Percentiles rank a stretch among this genome's conserved stretches.
These are phyloP conservation scores for Leptodontidium sp. DNA, from an alignment of 2,329 filamentous ascomycete species.

Conservation along the genomic window DNA sequence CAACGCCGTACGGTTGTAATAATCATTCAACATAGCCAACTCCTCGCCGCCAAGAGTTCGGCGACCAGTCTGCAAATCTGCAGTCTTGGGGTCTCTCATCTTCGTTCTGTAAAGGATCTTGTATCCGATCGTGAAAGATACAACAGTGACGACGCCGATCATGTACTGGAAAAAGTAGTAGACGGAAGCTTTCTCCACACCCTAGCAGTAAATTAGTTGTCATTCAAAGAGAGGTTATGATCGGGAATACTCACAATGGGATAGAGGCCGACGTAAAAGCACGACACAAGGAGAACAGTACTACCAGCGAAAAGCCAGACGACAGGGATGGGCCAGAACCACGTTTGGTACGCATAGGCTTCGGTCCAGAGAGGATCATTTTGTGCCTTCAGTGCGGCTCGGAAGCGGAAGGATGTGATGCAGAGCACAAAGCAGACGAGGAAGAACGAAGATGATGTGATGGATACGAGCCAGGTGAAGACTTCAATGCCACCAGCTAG, in stretches of 20 bases:
- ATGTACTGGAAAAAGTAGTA: constrained; percentile 33
- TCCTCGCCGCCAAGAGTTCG: constrained; percentile 26
- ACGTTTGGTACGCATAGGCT: constrained; percentile 24
- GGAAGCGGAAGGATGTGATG: constrained; percentile 68
- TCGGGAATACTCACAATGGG: constrained; percentile 11
- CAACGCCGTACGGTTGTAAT: constrained; percentile 19
- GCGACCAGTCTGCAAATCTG: constrained; percentile 30
- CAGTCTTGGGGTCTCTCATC: constrained; percentile 23
- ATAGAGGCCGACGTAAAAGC: constrained; percentile 22
- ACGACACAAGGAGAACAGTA: constrained; percentile 19
- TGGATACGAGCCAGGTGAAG: constrained; percentile 33
- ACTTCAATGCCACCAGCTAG: constrained; percentile 23
- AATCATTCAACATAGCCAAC: constrained; percentile 25
- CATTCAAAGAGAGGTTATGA: no score
- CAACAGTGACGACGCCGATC: constrained; percentile 27
- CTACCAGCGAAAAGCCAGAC: constrained; percentile 23
- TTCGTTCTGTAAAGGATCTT: constrained; percentile 27
- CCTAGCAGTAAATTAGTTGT: background rate
- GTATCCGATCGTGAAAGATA: constrained; percentile 22
- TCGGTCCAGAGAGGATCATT: constrained; percentile 29
- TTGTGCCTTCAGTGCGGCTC: constrained; percentile 61
- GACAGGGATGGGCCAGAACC: constrained; percentile 26
- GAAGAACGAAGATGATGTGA: constrained; percentile 28
- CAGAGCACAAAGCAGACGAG: constrained; percentile 65
- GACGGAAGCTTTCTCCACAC: constrained; percentile 19